Evolutionary conservation across 192 early-diverging fungal genomes (phyloP), one percentile per base, ranked within the genome.

Genomic region (Coemansia sp.): DNA sequence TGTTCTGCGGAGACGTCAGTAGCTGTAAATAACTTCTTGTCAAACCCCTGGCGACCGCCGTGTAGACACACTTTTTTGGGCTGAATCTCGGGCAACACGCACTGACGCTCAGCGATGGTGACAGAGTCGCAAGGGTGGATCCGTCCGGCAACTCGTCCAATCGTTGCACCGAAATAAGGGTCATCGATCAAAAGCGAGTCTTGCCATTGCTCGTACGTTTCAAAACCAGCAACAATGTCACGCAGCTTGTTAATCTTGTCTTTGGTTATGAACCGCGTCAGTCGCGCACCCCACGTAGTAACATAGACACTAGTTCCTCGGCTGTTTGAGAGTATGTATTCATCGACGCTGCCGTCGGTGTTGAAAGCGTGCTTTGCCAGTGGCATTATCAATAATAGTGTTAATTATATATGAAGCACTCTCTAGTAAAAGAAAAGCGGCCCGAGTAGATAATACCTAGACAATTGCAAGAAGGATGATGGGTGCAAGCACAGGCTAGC

Each of bases 181-280:
- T 90, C 87, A 46, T 87, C 71, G 15, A 69, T 76, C 5, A 71
- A 57, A 11, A 83, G 71, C 37, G 72, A 77, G 25, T 82, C 80
- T 38, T 81, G 70, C 67, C 86, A 85, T 58, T 85, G 78, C 29
- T 87, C 83, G 61, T 84, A 75, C 59, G 75, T 85, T 42, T 86
- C 85, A 66, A 92, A 96, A 1, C 95, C 95, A 4, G 92, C 84
- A 15, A 91, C 85, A 59, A 94, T 78, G 66, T 95, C 94, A 31
- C 86, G 83, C 25, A 64, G 27, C 25, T 69, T 67, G 37, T 85
- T 85, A 11, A 68, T 62, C 31, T 80, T 78, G 67, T 93, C 89
- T 21, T 66, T 80, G 21, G 89, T 80, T 12, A 91, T 64, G 29
- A 94, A 86, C 46, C 90, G 85, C 8, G 85, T 87, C n/a, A 95